These are phyloP conservation scores for Mariannaea elegans DNA, from an alignment of 2,329 filamentous ascomycete species.

Conservation along the genomic window DNA sequence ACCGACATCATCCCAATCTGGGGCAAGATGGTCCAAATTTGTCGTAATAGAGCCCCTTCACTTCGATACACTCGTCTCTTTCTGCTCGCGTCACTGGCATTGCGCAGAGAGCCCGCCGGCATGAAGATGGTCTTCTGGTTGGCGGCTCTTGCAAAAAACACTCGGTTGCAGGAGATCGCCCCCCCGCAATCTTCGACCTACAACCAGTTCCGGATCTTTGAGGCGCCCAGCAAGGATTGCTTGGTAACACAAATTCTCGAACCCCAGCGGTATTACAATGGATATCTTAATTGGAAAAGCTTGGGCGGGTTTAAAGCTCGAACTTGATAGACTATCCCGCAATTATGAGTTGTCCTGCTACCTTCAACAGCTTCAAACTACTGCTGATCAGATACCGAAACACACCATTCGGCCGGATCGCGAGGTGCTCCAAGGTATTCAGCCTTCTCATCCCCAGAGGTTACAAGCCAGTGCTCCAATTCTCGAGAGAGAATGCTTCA, in stretches of 20 bases:
- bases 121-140: not conserved
- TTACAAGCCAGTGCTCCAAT: not conserved
- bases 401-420: not conserved
- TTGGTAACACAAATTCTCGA: not conserved
- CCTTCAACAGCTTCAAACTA: not conserved
- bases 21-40: not conserved
- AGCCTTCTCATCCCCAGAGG: not conserved
- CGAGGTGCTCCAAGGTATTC: not conserved
- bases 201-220: not conserved
- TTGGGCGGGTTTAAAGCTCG: not conserved
- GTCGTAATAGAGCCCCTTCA: not conserved
- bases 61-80: not conserved
- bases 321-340: not conserved
- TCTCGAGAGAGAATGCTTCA: not conserved
- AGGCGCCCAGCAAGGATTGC: not conserved
- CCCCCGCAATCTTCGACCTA: not conserved
- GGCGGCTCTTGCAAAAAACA: not conserved
- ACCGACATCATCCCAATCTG: not conserved
- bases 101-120: not conserved
- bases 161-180: not conserved
- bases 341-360: not conserved
- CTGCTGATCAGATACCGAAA: not conserved
- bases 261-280: not conserved
- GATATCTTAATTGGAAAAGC: not conserved
- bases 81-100: not conserved